phyloP scores from a whole-genome alignment of 2,329 filamentous ascomycete species.

The Aspergillus luchuensis region DNA sequence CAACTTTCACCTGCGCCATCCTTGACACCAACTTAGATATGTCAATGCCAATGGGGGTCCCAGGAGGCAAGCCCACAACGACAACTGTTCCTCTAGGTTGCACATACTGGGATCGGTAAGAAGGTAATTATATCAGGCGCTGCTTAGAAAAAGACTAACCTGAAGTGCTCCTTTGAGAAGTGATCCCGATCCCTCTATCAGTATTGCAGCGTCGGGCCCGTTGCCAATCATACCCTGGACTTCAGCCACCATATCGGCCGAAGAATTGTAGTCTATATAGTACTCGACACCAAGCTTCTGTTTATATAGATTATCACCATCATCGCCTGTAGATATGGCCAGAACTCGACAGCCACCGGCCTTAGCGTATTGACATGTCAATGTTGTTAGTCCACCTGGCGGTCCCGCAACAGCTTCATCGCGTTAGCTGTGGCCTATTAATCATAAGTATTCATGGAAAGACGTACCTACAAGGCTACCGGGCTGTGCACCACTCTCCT shows the following conservation, averaged over 20 bases:
- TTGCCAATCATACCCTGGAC: not conserved
- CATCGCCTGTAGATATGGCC: not conserved
- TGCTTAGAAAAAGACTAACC: not conserved
- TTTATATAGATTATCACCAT: not conserved
- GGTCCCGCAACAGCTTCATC: slow-evolving; percentile 3
- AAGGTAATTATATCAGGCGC: not conserved
- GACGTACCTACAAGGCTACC: not conserved
- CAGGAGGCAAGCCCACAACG: not conserved
- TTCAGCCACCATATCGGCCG: not conserved
- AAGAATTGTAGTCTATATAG: not conserved
- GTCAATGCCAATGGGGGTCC: not conserved
- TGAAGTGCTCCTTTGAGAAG: slow-evolving; percentile 1
- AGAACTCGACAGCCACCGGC: slow-evolving; percentile 6
- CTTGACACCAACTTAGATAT: not conserved
- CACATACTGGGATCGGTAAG: not conserved
- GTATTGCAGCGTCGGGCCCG: not conserved
- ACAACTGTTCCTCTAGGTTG: slow-evolving; percentile 5
- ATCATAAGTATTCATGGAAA: accelerated
- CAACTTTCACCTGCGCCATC: not conserved
- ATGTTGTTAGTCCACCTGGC: not conserved
- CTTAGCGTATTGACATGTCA: slow-evolving; percentile 11
- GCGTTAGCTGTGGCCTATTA: not conserved
- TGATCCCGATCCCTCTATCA: not conserved
- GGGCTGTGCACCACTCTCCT: not conserved
- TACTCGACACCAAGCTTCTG: slow-evolving; percentile 2